Base-by-base conservation (phyloP, 2,329 filamentous ascomycete species). In the Ceratocystis eucalypticola region DNA sequence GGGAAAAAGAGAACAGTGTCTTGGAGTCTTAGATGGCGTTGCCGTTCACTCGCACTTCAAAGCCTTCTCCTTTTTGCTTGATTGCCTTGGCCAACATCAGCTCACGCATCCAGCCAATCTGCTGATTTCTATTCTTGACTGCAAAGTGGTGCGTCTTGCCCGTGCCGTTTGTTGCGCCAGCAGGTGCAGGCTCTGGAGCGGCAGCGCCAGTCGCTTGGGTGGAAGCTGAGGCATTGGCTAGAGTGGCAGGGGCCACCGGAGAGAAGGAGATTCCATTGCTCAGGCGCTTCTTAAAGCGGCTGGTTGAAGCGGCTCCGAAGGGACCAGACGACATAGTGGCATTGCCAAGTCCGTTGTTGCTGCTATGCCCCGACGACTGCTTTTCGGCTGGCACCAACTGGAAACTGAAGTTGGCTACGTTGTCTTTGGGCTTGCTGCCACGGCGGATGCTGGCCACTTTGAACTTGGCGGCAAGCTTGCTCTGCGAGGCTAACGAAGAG, bases 31-130 rank as follows among this genome's bases (percentile, higher is more conserved):
- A 88, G 72, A 88, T 87, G 84, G 87, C 87, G 76, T 85, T 87
- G 57, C 89, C 89, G 73, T 93, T 93, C 69, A 92, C 84, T 73
- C 85, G 88, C 71, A 94, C 84, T 76, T 92, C 88, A 71, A 88
- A 93, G 20, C 90, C 90, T 71, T 91, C 86, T 61, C 84, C 86
- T 81, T 92, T 94, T 76, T 91, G 88, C 79, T 87, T 89, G 74
- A 91, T 79, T 20, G 90, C 90, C 79, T 94, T 94, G 65, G 90
- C 90, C 59, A 95, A 84, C 90, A 95, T 95, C 69, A 95, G 78
- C 80, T 95, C 90, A 65, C 90, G 82, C 90, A 95, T 95, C 94
- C 94, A 99, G 74, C 96, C 93, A 72, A 97, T 96, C 69, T 93
- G 84, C 74, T 96, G 89, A 73, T 96, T 90, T 15, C 91, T 84